phyloP scores from a whole-genome alignment of 2,329 filamentous ascomycete genomes.

The Sporothrix protearum region DNA sequence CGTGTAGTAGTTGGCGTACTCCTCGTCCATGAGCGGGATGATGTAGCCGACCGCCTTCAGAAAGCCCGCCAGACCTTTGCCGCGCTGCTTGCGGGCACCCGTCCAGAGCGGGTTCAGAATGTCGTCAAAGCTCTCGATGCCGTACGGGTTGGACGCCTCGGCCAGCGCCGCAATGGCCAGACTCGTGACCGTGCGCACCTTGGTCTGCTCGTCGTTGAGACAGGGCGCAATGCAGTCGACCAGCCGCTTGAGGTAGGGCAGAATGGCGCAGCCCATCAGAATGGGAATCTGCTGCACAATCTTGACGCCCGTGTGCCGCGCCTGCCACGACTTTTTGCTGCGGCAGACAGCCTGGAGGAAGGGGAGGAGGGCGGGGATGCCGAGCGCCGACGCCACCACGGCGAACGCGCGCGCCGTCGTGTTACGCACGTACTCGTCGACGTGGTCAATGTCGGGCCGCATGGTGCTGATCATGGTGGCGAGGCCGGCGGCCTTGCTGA shows the following conservation, averaged over 20 bases:
- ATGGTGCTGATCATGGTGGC: slow-evolving; percentile 99
- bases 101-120: slow-evolving; percentile 98
- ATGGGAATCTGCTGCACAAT: slow-evolving; percentile 99
- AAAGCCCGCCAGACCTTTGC: slow-evolving; percentile 92
- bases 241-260: slow-evolving; percentile 91
- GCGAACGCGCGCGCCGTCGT: slow-evolving; percentile 96
- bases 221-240: slow-evolving; percentile 97
- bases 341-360: slow-evolving; percentile 94
- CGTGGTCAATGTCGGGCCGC: slow-evolving; percentile 97
- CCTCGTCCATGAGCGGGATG: slow-evolving; percentile 98
- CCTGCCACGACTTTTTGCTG: slow-evolving; percentile 99
- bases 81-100: slow-evolving; percentile 89
- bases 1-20: slow-evolving; percentile 99
- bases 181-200: slow-evolving; percentile 93
- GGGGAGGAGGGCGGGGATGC: slow-evolving; percentile 89
- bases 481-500: slow-evolving; percentile 92
- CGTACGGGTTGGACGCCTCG: slow-evolving; percentile 94
- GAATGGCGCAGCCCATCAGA: slow-evolving; percentile 93
- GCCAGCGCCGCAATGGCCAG: slow-evolving; percentile 91
- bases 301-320: slow-evolving; percentile 95
- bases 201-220: slow-evolving; percentile 95
- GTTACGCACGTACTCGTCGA: slow-evolving; percentile 97
- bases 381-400: slow-evolving; percentile 91
- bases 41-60: slow-evolving; percentile 97
- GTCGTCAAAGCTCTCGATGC: slow-evolving; percentile 98